Evolutionary conservation across 2,329 filamentous ascomycete species (phyloP), one percentile per base, ranked within the genome.

Genomic region (Apiospora arundinis): DNA sequence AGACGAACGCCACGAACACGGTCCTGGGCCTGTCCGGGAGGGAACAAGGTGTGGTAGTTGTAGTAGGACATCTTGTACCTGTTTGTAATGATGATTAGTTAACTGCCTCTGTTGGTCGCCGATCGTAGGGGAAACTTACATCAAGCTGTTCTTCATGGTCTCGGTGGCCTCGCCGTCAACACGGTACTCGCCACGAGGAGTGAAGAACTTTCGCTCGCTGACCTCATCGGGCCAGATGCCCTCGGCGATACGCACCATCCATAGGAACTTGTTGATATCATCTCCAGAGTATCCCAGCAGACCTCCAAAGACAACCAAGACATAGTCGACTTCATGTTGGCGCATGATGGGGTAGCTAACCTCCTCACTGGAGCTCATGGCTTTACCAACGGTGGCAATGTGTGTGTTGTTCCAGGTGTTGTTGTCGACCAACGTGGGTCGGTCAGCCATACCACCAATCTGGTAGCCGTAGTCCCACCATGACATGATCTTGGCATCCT

Each of bases 11-110:
- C 91, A 80, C 96, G 95, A 74, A 99, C 96, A 76, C 96, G 92
- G 81, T 99, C 96, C 77, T 91, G 86, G 46, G 94, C 95, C 84
- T 98, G 95, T 74, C 96, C 96, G 2, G 92, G 88, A 63, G 95
- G 95, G 89, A 98, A 99, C 74, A 99, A 90, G 66, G 89, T 85
- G 83, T 95, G 90, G 87, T 93, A 99, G 88, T 98, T 98, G 90
- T 99, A 93, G 89, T 99, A 99, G 28, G 95, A 98, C 95, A 99
- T 98, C 89, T 99, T 99, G 90, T 99, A 99, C 94, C 95, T 97
- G 75, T 75, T 37, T 32, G 32, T 32, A 68, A 78, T 83, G 73
- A 82, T 80, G 60, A 74, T 46, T 52, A 63, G 72, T 69, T 28
- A 40, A 44, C 25, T 48, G 46, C 42, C 16, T 63, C 12, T 46